Percentiles rank a stretch among this genome's conserved stretches.
Conservation (phyloP, 208 protist genomes). For the Crithidia brevicula region DNA sequence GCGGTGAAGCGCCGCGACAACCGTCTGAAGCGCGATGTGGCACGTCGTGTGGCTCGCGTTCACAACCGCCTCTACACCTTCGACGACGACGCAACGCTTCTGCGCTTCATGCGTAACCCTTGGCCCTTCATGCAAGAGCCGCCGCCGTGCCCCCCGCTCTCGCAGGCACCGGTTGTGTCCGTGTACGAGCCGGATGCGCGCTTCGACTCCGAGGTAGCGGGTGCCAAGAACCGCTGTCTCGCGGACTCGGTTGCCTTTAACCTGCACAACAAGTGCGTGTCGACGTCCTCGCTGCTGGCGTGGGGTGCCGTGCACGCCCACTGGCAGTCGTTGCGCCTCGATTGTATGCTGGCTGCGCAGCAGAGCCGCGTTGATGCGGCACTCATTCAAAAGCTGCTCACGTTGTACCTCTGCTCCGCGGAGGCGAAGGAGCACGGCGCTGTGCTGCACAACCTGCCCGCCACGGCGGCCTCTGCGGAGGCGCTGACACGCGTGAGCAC, state of each 20-base stretch:
- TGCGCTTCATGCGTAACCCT: slow-evolving; percentile 73
- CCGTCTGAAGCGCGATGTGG: slow-evolving; percentile 29
- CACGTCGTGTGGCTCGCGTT: slow-evolving; percentile 60
- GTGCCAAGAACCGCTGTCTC: slow-evolving; percentile 55
- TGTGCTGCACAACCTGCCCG: slow-evolving; percentile 82
- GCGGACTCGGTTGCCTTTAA: slow-evolving; percentile 82
- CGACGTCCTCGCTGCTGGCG: slow-evolving; percentile 75
- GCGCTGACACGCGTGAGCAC: slow-evolving; percentile 13
- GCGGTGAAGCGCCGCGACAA: slow-evolving; percentile 37
- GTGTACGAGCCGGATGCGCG: slow-evolving; percentile 49
- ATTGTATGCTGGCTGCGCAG: slow-evolving; percentile 57
- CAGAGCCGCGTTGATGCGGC: slow-evolving; percentile 33
- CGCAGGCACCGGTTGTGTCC: slow-evolving; percentile 36
- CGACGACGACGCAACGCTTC: slow-evolving; percentile 56
- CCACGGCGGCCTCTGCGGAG: slow-evolving; percentile 36
- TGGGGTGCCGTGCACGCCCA: slow-evolving; percentile 66
- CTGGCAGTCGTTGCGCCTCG: slow-evolving; percentile 50
- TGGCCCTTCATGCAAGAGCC: slow-evolving; percentile 71
- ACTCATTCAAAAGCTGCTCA: slow-evolving; percentile 56
- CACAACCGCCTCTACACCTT: slow-evolving; percentile 79
- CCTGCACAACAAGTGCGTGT: slow-evolving; percentile 57
- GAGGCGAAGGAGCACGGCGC: slow-evolving; percentile 69
- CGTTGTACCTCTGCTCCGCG: slow-evolving; percentile 54
- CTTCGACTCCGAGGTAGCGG: slow-evolving; percentile 16
- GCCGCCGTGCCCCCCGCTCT: slow-evolving; percentile 56